These are phyloP conservation scores for Sclerotinia glacialis DNA, from an alignment of 2,329 filamentous ascomycete species.

Conservation along the genomic window DNA sequence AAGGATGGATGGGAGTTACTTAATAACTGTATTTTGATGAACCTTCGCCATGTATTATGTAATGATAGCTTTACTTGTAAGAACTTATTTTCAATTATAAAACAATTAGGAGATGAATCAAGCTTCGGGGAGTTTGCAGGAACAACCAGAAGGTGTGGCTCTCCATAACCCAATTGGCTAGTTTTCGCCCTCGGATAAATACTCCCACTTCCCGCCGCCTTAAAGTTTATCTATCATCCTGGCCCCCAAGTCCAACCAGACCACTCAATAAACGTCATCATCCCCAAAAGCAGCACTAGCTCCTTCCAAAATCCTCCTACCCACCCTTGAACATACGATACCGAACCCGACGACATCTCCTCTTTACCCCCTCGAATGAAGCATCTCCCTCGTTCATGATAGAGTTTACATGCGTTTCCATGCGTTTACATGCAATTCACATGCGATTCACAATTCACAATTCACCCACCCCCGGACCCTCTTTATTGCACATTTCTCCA, in stretches of 20 bases:
- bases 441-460: too few species aligned
- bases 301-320: constrained; percentile 12
- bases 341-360: constrained; percentile 18
- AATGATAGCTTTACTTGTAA: not conserved
- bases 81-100: not conserved
- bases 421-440: not conserved
- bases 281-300: constrained; percentile 13
- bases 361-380: constrained; percentile 11
- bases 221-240: not conserved
- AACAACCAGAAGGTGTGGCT: not conserved
- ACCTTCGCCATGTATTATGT: not conserved
- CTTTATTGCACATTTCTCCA: not conserved
- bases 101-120: not conserved
- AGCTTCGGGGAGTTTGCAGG: not conserved
- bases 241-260: too few species aligned
- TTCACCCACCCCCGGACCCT: not conserved
- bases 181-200: constrained; percentile 2
- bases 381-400: not conserved
- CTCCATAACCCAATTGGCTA: not conserved
- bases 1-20: not conserved
- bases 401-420: not conserved
- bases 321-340: constrained; percentile 17
- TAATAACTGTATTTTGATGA: not conserved
- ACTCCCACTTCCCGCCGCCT: constrained; percentile 5
- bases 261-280: not conserved